A percentile compares a stretch with the other conserved stretches of the same genome.
phyloP scores from a whole-genome alignment of 768 basidiomycete genomes.

The Pseudohyphozyma bogoriensis region DNA sequence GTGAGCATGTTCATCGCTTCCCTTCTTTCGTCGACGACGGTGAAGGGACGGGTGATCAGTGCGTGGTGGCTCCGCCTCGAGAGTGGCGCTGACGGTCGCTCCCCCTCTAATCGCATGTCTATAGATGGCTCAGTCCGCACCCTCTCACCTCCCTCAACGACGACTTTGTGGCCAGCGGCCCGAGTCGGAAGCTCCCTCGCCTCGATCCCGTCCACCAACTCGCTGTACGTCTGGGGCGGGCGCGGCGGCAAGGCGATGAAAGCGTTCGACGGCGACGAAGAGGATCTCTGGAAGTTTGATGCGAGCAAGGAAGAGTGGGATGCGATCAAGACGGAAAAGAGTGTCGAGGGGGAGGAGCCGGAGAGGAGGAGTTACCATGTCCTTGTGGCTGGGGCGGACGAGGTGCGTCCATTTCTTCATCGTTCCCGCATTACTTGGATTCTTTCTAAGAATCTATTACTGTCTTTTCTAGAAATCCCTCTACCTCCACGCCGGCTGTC shows the following conservation, averaged over 20 bases:
- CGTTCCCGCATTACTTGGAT: background rate
- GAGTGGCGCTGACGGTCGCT: too few relatives aligned
- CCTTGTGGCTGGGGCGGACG: background rate
- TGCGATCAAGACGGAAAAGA: slow-evolving; percentile 27
- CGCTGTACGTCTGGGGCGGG: slow-evolving; percentile 45
- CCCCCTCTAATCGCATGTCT: background rate
- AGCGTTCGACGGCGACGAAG: slow-evolving; percentile 36
- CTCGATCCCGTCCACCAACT: slow-evolving; percentile 19
- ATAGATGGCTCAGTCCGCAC: background rate
- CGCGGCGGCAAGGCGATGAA: slow-evolving; percentile 43
- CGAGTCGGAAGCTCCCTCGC: slow-evolving; percentile 34
- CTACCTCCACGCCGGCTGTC: slow-evolving; percentile 44
- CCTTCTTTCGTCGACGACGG: too few relatives aligned
- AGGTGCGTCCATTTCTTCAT: slow-evolving; percentile 4
- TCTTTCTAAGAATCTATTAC: background rate
- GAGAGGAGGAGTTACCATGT: slow-evolving; percentile 41
- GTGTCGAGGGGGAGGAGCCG: slow-evolving; percentile 38
- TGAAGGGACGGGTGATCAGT: too few relatives aligned
- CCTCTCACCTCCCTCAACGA: background rate
- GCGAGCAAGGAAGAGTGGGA: slow-evolving; percentile 35
- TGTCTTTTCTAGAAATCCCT: slow-evolving; percentile 32
- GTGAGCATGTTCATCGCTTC: too few relatives aligned
- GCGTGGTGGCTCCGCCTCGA: too few relatives aligned
- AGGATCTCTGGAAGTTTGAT: slow-evolving; percentile 36
- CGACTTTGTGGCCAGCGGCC: slow-evolving; percentile 31